phyloP scores from a whole-genome alignment of 2,329 filamentous ascomycete genomes.

The Sporothrix inflata region DNA sequence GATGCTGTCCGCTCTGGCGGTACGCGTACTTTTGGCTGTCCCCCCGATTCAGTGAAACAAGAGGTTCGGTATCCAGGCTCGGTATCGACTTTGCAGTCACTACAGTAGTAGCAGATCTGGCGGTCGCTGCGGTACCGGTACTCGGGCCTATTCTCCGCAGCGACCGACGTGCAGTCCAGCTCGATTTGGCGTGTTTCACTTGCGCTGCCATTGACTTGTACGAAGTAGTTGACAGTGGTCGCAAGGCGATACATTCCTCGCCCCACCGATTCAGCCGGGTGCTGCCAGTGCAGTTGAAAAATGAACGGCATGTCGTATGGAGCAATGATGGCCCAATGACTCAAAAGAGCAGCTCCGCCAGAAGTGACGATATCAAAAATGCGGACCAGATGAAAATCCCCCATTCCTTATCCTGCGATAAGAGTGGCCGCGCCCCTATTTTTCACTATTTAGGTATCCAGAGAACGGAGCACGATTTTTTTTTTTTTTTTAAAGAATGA shows the following conservation, averaged over 20 bases:
- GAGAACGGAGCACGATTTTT: background rate
- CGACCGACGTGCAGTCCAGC: background rate
- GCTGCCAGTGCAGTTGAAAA: background rate
- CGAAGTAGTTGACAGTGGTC: no score
- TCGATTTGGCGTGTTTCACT: background rate
- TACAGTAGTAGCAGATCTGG: slow-evolving; percentile 4
- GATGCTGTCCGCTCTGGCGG: slow-evolving; percentile 17
- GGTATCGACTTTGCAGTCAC: no score
- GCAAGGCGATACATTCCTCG: background rate
- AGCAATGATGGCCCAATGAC: slow-evolving; percentile 9
- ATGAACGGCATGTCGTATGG: no score
- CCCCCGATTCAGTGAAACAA: slow-evolving; percentile 20
- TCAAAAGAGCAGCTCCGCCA: background rate
- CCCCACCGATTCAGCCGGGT: slow-evolving; percentile 7
- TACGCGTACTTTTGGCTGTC: background rate
- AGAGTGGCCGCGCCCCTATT: background rate
- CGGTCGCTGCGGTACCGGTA: slow-evolving; percentile 20
- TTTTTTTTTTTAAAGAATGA: background rate
- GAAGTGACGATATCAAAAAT: slow-evolving; percentile 5
- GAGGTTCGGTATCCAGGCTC: background rate
- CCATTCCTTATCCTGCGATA: slow-evolving; percentile 18
- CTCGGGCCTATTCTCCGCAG: slow-evolving; percentile 25
- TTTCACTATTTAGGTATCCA: background rate
- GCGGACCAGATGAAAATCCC: background rate
- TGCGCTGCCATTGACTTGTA: background rate